Percentiles rank a stretch among this genome's conserved stretches.
Conservation (phyloP, 345 rosid genomes). For the Lumnitzera littorea region DNA sequence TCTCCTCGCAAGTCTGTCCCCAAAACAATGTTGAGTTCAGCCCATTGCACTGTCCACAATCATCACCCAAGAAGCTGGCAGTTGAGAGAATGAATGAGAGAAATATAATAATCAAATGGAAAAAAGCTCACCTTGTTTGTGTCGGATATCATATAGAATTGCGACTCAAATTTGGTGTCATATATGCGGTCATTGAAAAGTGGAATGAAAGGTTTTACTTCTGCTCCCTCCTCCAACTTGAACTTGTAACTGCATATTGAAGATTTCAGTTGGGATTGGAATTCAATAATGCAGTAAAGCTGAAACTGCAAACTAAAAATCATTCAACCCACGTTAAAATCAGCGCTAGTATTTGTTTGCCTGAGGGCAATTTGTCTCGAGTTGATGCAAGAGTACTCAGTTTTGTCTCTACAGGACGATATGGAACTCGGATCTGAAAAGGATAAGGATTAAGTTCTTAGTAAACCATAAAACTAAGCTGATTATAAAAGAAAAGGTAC, state of each 20-base stretch:
- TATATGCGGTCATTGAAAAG: constrained; percentile 88
- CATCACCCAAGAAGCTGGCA: neutral
- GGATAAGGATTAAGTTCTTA: neutral
- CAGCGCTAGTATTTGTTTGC: constrained; percentile 82
- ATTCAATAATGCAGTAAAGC: constrained; percentile 11
- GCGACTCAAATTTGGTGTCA: constrained; percentile 96
- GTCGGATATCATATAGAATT: constrained; percentile 91
- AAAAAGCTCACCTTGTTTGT: constrained; percentile 61
- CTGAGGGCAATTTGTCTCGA: constrained; percentile 89
- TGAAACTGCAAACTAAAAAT: constrained; percentile 7
- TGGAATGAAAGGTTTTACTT: constrained; percentile 79
- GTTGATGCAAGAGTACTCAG: constrained; percentile 53
- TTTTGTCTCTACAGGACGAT: constrained; percentile 74
- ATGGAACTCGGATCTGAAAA: constrained; percentile 74
- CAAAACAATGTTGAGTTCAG: too few relatives aligned
- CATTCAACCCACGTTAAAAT: constrained; percentile 60
- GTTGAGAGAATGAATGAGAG: neutral
- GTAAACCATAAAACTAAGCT: constrained; percentile 10
- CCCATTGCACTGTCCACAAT: neutral
- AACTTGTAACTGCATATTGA: constrained; percentile 69
- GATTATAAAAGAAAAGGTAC: neutral
- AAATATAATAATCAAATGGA: neutral
- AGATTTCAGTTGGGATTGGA: constrained; percentile 1
- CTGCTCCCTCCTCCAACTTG: constrained; percentile 91
- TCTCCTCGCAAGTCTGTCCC: too few relatives aligned